Evolutionary conservation across 352 stramenopile genomes (phyloP), one percentile per base, ranked within the genome.

Genomic region (Pythium vanterpoolii): DNA sequence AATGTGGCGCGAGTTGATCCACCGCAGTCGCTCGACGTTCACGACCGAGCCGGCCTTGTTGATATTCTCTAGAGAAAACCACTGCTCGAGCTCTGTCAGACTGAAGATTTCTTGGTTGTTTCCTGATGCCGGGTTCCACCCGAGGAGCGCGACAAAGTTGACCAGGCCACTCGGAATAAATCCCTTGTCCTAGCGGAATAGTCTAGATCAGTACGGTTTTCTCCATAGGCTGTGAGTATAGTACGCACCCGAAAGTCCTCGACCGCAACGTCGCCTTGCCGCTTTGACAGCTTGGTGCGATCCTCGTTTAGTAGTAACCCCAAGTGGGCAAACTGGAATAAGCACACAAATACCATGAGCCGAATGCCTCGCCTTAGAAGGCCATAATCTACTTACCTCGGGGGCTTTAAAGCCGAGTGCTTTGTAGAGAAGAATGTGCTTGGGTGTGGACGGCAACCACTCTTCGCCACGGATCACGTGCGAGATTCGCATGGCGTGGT

Each of bases 31-130:
- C 56, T 95, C 83, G 9, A 89, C 59, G 56, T 96, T 93, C 28
- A 97, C 89, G 33, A 97, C 81, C 0, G 86, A 93, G 8, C 89
- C 87, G 21, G 83, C 86, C 59, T 95, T 95, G 69, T 95, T 96
- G 49, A 96, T 77, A 34, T 93, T 86, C 14, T 90, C 77, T 19
- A 97, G 74, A 7, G 84, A 90, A 39, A 97, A 96, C 68, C 90
- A 70, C 23, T 83, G 54, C 43, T 83, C 62, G 14, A 99, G 77
- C 56, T 99, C 95, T 27, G 97, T 79, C 59, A 97, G 78, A 6
- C 83, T 83, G 60, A 98, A 99, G 60, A 99, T 98, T 64, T 99
- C 96, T 68, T 99, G 93, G 46, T 98, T 98, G 46, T 97, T 98
- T 21, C 96, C 96, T 50, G 95, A 87, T 10, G 84, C 83, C 10